A percentile compares a stretch with the other conserved stretches of the same genome.
Conservation (phyloP, 2,329 filamentous ascomycete genomes). For the Fusarium albidum region DNA sequence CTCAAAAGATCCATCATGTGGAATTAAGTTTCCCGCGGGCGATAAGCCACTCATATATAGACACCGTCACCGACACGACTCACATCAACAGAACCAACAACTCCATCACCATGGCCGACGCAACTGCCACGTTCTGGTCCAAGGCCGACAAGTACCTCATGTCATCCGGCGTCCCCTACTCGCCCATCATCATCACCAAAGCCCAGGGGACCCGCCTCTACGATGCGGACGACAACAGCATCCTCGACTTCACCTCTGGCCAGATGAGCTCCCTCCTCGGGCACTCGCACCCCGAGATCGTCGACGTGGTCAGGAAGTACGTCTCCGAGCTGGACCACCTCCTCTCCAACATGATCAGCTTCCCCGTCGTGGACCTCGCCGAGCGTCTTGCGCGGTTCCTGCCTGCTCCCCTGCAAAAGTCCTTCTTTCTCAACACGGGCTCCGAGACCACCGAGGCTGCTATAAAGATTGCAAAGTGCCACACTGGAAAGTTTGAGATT, state of each 20-base stretch:
- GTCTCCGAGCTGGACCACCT: conserved; percentile 63
- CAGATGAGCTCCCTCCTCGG: conserved; percentile 67
- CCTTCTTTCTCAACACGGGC: conserved; percentile 65
- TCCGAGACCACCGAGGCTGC: conserved; percentile 66
- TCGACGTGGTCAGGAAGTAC: conserved; percentile 56
- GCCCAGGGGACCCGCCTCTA: conserved; percentile 57
- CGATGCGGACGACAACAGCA: conserved; percentile 50
- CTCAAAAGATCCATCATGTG: background rate
- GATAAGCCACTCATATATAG: background rate
- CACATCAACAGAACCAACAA: background rate
- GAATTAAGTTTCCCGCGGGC: background rate
- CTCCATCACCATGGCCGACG: conserved; percentile 7
- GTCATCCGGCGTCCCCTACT: conserved; percentile 51
- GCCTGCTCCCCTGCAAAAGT: conserved; percentile 57
- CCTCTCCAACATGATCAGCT: conserved; percentile 63
- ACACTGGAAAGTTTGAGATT: conserved; percentile 71
- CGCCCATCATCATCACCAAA: conserved; percentile 51
- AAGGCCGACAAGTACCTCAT: conserved; percentile 52
- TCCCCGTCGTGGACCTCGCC: conserved; percentile 62
- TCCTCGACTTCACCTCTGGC: conserved; percentile 67
- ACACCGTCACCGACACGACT: too few species aligned
- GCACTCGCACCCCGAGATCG: conserved; percentile 65
- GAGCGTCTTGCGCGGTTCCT: conserved; percentile 56
- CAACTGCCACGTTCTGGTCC: conserved; percentile 40
- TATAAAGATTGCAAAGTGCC: conserved; percentile 69